Base-by-base conservation (phyloP, 139 green algal species). In the Edaphochlamys debaryana region DNA sequence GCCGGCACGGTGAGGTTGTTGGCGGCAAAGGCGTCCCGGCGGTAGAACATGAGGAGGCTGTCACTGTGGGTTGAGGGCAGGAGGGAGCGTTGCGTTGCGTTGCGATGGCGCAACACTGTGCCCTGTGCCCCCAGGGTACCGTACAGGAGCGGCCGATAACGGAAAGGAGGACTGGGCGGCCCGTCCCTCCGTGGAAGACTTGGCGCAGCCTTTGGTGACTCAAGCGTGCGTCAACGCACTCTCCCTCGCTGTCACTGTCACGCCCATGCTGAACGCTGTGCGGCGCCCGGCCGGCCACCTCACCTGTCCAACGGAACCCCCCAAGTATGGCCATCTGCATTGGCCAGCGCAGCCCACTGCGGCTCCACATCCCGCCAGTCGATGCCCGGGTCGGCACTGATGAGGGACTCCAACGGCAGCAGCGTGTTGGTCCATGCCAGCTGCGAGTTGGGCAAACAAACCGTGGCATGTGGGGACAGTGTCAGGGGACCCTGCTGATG, bases 11-110 rank as follows among this genome's bases (percentile, higher is more conserved):
- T 1, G 25, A 64, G 38, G 17, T 36, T 4, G n/a, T 32, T 8
- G 5, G 48, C 6, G 0, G 15, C 37, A 4, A 84, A 29, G 4
- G 32, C 23, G 36, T 84, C 78, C 17, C 66, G 66, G 2, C 78
- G 64, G 50, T 76, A 84, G 37, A 62, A 84, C 66, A 84, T 29
- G 4, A 84, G 36, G 4, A 77, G 17, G 0, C 32, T n/a, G 34
- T 75, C 77, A 22, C 75, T 81, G 76, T 3, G 34, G 9, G 19
- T 34, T n/a, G 64, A 11, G 30, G 64, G 2, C 42, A 30, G 64
- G 32, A 30, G 63, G 32, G 4, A 38, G 29, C 30, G 60, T 13
- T 9, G 45, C 13, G 45, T 54, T 54, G 45, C 45, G 5, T 29
- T 38, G 29, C 29, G 5, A 30, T 6, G 60, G n/a, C n/a, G n/a